phyloP scores from a whole-genome alignment of 768 basidiomycete genomes.

The Leucogyrophana mollusca region DNA sequence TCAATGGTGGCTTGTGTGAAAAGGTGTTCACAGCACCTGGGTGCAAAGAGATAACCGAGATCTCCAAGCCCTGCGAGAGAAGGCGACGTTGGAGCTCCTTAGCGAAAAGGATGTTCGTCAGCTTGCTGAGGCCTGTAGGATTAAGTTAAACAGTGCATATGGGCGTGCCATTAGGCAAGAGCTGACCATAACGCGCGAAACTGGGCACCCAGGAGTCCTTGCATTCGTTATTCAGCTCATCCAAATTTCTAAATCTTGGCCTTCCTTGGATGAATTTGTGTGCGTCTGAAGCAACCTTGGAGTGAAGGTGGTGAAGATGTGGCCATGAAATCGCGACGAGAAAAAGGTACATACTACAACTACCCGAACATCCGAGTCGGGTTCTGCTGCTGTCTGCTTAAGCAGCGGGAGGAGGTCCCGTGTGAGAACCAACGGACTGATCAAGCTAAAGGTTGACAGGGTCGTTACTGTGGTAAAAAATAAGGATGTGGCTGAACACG shows the following conservation, averaged over 20 bases:
- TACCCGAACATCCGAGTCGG: conserved; percentile 57
- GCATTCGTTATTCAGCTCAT: conserved; percentile 37
- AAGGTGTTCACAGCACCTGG: conserved; percentile 34
- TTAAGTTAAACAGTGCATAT: neutral
- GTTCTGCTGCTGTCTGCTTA: conserved; percentile 43
- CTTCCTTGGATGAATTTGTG: conserved; percentile 20
- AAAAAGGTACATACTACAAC: conserved; percentile 43
- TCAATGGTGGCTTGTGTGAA: conserved; percentile 9
- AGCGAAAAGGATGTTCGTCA: conserved; percentile 49
- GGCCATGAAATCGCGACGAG: conserved; percentile 2
- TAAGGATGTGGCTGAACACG: neutral
- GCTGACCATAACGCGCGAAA: conserved; percentile 33
- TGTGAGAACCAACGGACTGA: conserved; percentile 58
- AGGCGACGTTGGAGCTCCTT: conserved; percentile 49
- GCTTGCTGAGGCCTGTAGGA: conserved; percentile 45
- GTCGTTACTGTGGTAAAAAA: neutral
- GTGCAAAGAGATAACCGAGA: conserved; percentile 26
- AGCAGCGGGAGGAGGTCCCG: conserved; percentile 52
- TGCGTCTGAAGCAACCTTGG: conserved; percentile 33
- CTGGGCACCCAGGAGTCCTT: conserved; percentile 13
- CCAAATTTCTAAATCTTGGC: conserved; percentile 26
- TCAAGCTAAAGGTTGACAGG: conserved; percentile 37
- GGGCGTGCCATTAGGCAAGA: neutral
- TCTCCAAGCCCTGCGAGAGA: conserved; percentile 26
- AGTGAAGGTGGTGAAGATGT: neutral